Percentiles rank a stretch among this genome's conserved stretches.
Conservation (phyloP, 352 stramenopile genomes). For the Phytophthora rubi region DNA sequence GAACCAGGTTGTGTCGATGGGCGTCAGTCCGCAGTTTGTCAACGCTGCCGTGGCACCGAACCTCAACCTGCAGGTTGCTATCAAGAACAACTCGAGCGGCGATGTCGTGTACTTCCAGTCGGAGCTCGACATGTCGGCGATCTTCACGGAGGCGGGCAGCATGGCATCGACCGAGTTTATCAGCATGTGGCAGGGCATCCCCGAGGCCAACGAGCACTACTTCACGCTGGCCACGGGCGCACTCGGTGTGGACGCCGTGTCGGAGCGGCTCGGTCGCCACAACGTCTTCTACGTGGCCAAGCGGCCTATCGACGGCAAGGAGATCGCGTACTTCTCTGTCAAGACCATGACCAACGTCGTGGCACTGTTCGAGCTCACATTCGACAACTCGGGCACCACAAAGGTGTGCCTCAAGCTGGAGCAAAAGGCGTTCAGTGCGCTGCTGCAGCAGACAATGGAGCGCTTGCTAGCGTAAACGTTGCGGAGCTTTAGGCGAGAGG, state of each 20-base stretch:
- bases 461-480: slow-evolving; percentile 51
- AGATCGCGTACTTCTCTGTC: slow-evolving; percentile 96
- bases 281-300: slow-evolving; percentile 97
- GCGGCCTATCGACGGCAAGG: slow-evolving; percentile 92
- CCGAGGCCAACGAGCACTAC: slow-evolving; percentile 95
- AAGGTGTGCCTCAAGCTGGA: slow-evolving; percentile 97
- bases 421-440: slow-evolving; percentile 87
- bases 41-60: slow-evolving; percentile 78
- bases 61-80: slow-evolving; percentile 93
- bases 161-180: slow-evolving; percentile 96
- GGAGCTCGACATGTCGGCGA: slow-evolving; percentile 89
- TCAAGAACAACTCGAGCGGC: slow-evolving; percentile 96
- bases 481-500: neutral
- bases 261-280: slow-evolving; percentile 84
- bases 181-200: slow-evolving; percentile 95
- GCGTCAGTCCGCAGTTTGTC: slow-evolving; percentile 81
- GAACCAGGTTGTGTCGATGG: slow-evolving; percentile 77
- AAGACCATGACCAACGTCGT: slow-evolving; percentile 93
- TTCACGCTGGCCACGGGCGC: slow-evolving; percentile 81
- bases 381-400: slow-evolving; percentile 91
- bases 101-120: slow-evolving; percentile 97
- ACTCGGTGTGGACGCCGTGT: slow-evolving; percentile 85
- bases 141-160: slow-evolving; percentile 89
- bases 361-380: slow-evolving; percentile 95
- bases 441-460: slow-evolving; percentile 93